phyloP scores from a whole-genome alignment of 768 basidiomycete species.

The Peribolospora baueri region DNA sequence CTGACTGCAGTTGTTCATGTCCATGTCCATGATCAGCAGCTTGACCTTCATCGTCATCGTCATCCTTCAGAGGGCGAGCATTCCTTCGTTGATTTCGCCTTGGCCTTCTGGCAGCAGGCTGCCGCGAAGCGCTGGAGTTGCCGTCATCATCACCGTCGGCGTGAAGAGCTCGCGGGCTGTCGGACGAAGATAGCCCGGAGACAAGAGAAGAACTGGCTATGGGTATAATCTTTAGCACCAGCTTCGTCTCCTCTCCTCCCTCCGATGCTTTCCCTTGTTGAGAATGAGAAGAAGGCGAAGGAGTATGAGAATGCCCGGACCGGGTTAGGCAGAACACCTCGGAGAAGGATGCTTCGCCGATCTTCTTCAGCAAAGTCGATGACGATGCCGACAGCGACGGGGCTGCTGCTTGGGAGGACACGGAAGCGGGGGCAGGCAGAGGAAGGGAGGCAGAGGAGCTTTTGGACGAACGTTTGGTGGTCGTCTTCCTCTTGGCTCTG shows the following conservation, averaged over 20 bases:
- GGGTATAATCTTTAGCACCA: slow-evolving; percentile 78
- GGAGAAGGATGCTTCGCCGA: slow-evolving; percentile 89
- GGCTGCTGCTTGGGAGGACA: too few species aligned
- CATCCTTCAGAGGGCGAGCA: slow-evolving; percentile 36
- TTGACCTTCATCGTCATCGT: slow-evolving; percentile 1
- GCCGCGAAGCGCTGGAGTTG: slow-evolving; percentile 23
- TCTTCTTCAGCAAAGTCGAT: slow-evolving; percentile 26
- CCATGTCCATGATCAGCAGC: background rate
- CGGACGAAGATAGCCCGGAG: too few species aligned
- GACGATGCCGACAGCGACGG: too few species aligned
- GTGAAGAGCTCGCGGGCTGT: slow-evolving; percentile 18
- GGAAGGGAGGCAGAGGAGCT: too few species aligned
- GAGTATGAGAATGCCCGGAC: too few species aligned
- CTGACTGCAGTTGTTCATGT: background rate
- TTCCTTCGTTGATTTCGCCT: slow-evolving; percentile 56
- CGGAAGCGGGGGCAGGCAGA: too few species aligned
- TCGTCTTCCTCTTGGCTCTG: too few species aligned
- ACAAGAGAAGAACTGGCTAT: slow-evolving; percentile 24
- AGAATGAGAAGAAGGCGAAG: slow-evolving; percentile 27
- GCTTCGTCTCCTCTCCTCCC: slow-evolving; percentile 26
- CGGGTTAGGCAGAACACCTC: slow-evolving; percentile 41
- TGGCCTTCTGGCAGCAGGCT: slow-evolving; percentile 12
- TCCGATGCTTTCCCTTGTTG: background rate
- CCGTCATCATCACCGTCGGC: slow-evolving; percentile 6
- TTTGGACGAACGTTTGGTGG: too few species aligned